These are phyloP conservation scores for Ceratocystis albifundus DNA, from an alignment of 2,329 filamentous ascomycete genomes.

Conservation along the genomic window DNA sequence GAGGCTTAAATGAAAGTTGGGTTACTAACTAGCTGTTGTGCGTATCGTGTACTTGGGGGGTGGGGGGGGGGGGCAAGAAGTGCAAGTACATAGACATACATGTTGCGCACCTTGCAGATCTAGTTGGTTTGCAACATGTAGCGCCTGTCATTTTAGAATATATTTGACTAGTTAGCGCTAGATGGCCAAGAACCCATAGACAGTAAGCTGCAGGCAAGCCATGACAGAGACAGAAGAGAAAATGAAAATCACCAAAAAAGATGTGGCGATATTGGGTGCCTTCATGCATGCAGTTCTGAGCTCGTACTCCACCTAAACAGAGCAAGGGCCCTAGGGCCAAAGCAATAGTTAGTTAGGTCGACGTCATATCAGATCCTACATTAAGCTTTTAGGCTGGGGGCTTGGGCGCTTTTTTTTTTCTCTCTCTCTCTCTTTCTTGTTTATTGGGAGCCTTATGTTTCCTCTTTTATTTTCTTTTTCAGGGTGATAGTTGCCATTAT, in stretches of 20 bases:
- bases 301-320: background rate
- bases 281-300: background rate
- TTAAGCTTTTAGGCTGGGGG: conserved; percentile 1
- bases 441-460: background rate
- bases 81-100: background rate
- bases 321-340: background rate
- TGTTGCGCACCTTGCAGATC: background rate
- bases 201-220: too few species aligned
- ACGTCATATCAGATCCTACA: conserved; percentile 1
- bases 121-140: background rate
- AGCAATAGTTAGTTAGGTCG: background rate
- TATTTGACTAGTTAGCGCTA: too few species aligned
- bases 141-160: too few species aligned
- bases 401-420: background rate
- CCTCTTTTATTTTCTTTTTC: background rate
- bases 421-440: background rate
- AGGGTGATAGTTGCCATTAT: too few species aligned
- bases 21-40: background rate
- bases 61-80: too few species aligned
- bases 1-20: background rate
- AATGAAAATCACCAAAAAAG: background rate
- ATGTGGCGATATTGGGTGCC: background rate
- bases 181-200: too few species aligned
- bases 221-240: too few species aligned
- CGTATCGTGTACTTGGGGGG: background rate